Evolutionary conservation across 176 grass and related monocot species (phyloP).

Genomic region (Oryza glaberrima): DNA sequence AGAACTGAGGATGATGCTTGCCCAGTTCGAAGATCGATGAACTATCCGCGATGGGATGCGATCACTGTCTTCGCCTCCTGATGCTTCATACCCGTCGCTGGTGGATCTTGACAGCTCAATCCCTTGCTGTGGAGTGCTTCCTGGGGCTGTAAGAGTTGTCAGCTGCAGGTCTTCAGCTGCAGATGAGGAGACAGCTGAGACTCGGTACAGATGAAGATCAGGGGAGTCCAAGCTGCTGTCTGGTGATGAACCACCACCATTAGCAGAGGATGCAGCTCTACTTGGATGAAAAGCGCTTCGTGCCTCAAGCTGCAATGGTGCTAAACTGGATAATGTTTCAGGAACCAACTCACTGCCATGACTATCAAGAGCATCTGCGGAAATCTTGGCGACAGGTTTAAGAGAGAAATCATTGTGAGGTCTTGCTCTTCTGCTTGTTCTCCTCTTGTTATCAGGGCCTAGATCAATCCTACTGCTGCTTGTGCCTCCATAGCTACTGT

Average conservation of each 20-base stretch:
- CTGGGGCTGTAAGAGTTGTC: slow-evolving; percentile 43
- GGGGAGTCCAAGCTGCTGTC: slow-evolving; percentile 96
- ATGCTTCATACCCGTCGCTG: slow-evolving; percentile 97
- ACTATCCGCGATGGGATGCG: slow-evolving; percentile 93
- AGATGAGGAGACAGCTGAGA: slow-evolving; percentile 73
- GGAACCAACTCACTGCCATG: slow-evolving; percentile 41
- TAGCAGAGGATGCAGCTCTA: slow-evolving; percentile 52
- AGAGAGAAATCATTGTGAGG: slow-evolving; percentile 64
- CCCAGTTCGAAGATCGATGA: slow-evolving; percentile 93
- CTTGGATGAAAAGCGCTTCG: slow-evolving; percentile 81
- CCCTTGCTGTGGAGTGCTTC: slow-evolving; percentile 59
- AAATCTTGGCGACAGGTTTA: slow-evolving; percentile 85
- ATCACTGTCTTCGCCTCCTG: slow-evolving; percentile 96
- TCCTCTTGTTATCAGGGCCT: slow-evolving; percentile 52
- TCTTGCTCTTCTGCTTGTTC: slow-evolving; percentile 60
- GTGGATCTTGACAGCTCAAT: slow-evolving; percentile 83
- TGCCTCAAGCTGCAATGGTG: slow-evolving; percentile 94
- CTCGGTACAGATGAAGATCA: slow-evolving; percentile 83
- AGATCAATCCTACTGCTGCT: slow-evolving; percentile 52
- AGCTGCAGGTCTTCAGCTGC: slow-evolving; percentile 76
- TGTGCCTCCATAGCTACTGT: slow-evolving; percentile 56
- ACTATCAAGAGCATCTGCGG: slow-evolving; percentile 49
- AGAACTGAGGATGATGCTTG: slow-evolving; percentile 61
- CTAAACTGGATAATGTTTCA: slow-evolving; percentile 62
- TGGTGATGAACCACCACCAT: slow-evolving; percentile 67